Percentiles rank a stretch among this genome's conserved stretches.
phyloP scores from a whole-genome alignment of 805 yeast genomes.

The Candida boidinii region DNA sequence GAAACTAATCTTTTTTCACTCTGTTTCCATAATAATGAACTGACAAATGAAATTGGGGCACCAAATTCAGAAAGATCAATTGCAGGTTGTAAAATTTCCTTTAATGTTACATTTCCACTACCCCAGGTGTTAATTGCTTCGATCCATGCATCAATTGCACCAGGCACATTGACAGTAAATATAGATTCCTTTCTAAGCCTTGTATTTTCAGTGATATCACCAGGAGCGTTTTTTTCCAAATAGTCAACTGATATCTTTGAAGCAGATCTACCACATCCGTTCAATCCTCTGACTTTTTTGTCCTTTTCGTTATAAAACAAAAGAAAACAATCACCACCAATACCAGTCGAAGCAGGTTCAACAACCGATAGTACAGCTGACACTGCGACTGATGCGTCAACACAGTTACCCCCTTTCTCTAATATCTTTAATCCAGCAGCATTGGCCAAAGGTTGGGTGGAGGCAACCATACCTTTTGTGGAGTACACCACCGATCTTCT shows the following conservation, averaged over 20 bases:
- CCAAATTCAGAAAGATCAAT: slow-evolving; percentile 65
- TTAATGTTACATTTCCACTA: slow-evolving; percentile 52
- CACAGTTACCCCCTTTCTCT: slow-evolving; percentile 65
- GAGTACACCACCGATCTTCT: slow-evolving; percentile 72
- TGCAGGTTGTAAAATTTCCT: slow-evolving; percentile 53
- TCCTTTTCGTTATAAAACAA: slow-evolving; percentile 43
- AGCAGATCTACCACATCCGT: slow-evolving; percentile 73
- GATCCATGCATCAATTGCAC: slow-evolving; percentile 73
- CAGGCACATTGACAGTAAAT: slow-evolving; percentile 65
- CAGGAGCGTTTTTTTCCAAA: slow-evolving; percentile 29
- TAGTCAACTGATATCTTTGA: slow-evolving; percentile 37
- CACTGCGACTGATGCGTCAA: slow-evolving; percentile 56
- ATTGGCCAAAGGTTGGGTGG: slow-evolving; percentile 70
- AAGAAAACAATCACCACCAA: slow-evolving; percentile 64
- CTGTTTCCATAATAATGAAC: slow-evolving; percentile 41
- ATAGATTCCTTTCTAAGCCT: slow-evolving; percentile 47
- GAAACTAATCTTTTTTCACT: slow-evolving; percentile 29
- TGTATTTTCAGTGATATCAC: slow-evolving; percentile 31
- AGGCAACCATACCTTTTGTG: slow-evolving; percentile 61
- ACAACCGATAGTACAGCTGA: slow-evolving; percentile 46
- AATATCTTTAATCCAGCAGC: slow-evolving; percentile 64
- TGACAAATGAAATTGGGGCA: slow-evolving; percentile 52
- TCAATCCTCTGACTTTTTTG: slow-evolving; percentile 53
- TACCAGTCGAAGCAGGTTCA: slow-evolving; percentile 56
- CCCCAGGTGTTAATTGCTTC: slow-evolving; percentile 69